Percentiles rank a stretch among this genome's conserved stretches.
Evolutionary conservation across 768 basidiomycete genomes (phyloP).

Genomic region (Serendipita indica): DNA sequence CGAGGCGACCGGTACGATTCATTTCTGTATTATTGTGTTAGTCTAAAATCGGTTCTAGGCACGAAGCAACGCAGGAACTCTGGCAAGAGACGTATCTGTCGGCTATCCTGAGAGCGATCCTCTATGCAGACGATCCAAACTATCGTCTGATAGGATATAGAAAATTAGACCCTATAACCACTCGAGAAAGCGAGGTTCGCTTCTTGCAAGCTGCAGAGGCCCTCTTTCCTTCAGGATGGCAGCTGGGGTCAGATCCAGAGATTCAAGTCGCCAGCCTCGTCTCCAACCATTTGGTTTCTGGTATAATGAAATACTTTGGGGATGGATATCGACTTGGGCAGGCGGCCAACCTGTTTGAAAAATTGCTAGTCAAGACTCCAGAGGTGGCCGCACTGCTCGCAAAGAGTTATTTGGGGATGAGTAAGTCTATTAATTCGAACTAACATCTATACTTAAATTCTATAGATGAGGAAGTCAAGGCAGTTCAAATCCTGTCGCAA

Average conservation of each 20-base stretch:
- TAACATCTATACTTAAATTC: neutral
- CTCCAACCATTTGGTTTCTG: conserved; percentile 90
- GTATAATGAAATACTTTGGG: conserved; percentile 92
- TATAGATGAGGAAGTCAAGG: conserved; percentile 95
- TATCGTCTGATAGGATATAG: conserved; percentile 88
- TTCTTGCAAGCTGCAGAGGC: conserved; percentile 86
- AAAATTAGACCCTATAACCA: conserved; percentile 87
- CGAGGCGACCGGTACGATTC: conserved; percentile 75
- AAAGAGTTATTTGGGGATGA: conserved; percentile 90
- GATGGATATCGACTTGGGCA: conserved; percentile 76
- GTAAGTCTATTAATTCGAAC: conserved; percentile 34
- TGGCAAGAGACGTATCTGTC: conserved; percentile 99
- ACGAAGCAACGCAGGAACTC: conserved; percentile 78
- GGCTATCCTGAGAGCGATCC: conserved; percentile 74
- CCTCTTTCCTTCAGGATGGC: conserved; percentile 93
- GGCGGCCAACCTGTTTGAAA: conserved; percentile 89
- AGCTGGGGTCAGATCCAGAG: conserved; percentile 95
- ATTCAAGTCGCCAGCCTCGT: conserved; percentile 95
- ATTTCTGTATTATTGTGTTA: neutral
- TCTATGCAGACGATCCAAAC: conserved; percentile 91
- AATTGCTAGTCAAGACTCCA: conserved; percentile 67
- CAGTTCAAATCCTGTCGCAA: conserved; percentile 78
- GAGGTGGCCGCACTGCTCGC: conserved; percentile 83
- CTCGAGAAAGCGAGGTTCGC: conserved; percentile 71
- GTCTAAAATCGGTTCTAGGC: conserved; percentile 30